Percentiles rank a stretch among this genome's conserved stretches.
phyloP scores from a whole-genome alignment of 257 asterid species.

The Fraxinus anomala region DNA sequence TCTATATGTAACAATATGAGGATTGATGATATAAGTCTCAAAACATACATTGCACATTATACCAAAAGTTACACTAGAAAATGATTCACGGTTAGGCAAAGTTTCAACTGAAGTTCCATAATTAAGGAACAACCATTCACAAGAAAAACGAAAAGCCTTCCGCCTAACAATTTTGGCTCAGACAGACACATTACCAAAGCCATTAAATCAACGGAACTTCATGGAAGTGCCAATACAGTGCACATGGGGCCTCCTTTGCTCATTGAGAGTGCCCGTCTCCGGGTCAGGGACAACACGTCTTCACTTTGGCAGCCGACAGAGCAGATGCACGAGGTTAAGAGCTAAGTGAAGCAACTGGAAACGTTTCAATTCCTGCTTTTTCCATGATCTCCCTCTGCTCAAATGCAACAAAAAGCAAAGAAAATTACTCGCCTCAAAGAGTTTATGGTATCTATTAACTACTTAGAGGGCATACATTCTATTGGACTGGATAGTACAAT shows the following conservation, averaged over 20 bases:
- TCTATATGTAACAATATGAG: too few relatives aligned
- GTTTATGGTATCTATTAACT: not conserved
- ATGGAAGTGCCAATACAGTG: not conserved
- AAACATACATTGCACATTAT: too few relatives aligned
- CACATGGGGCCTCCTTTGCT: not conserved
- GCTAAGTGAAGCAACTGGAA: slow-evolving; percentile 45
- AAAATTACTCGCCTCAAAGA: not conserved
- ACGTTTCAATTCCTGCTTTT: slow-evolving; percentile 44
- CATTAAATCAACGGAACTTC: not conserved
- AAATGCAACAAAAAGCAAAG: slow-evolving; percentile 11
- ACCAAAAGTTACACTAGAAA: too few relatives aligned
- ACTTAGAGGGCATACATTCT: not conserved
- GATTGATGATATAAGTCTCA: too few relatives aligned
- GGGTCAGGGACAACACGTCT: not conserved
- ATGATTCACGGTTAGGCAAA: too few relatives aligned
- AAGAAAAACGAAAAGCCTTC: too few relatives aligned
- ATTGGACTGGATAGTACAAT: too few relatives aligned
- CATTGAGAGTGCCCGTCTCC: not conserved
- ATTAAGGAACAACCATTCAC: too few relatives aligned
- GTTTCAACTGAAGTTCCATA: too few relatives aligned
- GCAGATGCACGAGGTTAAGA: not conserved
- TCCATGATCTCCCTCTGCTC: slow-evolving; percentile 55
- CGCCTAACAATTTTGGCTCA: too few relatives aligned
- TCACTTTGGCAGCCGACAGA: not conserved
- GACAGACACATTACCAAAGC: too few relatives aligned